Evolutionary conservation across 768 basidiomycete genomes (phyloP), one percentile per base, ranked within the genome.

Genomic region (Tricholoma flavovirens): DNA sequence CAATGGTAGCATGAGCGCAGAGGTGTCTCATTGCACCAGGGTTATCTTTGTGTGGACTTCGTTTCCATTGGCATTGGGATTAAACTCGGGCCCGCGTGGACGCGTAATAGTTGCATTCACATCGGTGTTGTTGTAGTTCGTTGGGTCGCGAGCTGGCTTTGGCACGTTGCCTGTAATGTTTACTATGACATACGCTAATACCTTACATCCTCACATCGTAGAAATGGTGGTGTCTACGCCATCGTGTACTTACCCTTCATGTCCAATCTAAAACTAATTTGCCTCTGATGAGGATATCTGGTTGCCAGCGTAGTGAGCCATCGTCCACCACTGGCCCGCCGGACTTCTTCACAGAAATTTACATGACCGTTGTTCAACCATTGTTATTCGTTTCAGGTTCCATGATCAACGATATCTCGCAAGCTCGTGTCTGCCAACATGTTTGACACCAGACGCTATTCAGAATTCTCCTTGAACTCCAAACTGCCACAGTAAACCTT

Each of bases 1-100:
- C 64, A 69, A 45, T 78, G 77, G 77, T 69, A 49, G 46, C 46
- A 26, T 30, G 29, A 14, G 26, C 46, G 29, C 46, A 9, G 5
- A 15, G 14, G 26, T 24, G 24, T 26, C 45, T 26, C 22, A 3
- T 46, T 26, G 8, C 19, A 42, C 21, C 19, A 42, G 7, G 40
- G 45, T 60, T 10, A 29, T 12, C 50, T 45, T 43, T 17, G n/a
- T 29, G 15, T 29, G 11, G 26, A 29, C 26, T 8, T 26, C 15
- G 46, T 10, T 9, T 26, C 46, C 46, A 30, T 30, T 12, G 46
- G 46, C 8, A 30, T 49, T 5, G 17, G 26, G 46, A 11, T 29
- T 49, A n/a, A 17, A 26, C n/a, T 29, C 46, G 46, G 29, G 46
- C 46, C 29, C 26, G n/a, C 8, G 46, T 29, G 26, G 46, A 49